phyloP scores from a whole-genome alignment of 768 basidiomycete genomes.

The Rhizopogon sp. region DNA sequence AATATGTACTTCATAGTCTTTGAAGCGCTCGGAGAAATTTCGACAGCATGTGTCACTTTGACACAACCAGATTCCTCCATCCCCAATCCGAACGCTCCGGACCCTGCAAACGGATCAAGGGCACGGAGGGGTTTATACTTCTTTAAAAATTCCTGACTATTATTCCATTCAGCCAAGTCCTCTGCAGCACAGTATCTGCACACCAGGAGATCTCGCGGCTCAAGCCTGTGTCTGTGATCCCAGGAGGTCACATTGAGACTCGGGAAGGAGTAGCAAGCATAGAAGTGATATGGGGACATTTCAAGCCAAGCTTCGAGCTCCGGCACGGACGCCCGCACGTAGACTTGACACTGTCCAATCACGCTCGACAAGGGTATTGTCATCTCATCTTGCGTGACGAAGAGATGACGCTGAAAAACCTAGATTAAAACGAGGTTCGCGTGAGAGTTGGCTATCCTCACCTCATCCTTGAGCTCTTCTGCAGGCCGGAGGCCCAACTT shows the following conservation, averaged over 20 bases:
- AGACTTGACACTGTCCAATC: conserved; percentile 44
- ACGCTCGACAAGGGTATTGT: conserved; percentile 32
- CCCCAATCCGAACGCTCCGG: conserved; percentile 59
- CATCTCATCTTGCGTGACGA: conserved; percentile 45
- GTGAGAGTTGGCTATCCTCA: conserved; percentile 17
- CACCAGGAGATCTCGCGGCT: conserved; percentile 32
- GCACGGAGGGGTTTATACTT: conserved; percentile 22
- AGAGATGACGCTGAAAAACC: conserved; percentile 51
- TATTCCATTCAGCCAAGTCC: conserved; percentile 25
- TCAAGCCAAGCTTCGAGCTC: conserved; percentile 43
- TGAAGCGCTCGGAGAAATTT: conserved; percentile 74
- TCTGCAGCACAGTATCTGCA: conserved; percentile 40
- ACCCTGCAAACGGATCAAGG: conserved; percentile 41
- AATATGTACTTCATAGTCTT: conserved; percentile 51
- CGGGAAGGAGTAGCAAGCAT: conserved; percentile 46
- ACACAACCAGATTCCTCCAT: conserved; percentile 52
- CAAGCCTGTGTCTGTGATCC: conserved; percentile 29
- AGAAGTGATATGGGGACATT: conserved; percentile 55
- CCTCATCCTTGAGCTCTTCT: conserved; percentile 51
- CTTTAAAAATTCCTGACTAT: conserved; percentile 27
- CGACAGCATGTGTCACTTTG: conserved; percentile 60
- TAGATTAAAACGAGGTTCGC: background rate
- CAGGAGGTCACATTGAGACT: conserved; percentile 34
- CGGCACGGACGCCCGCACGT: conserved; percentile 28
- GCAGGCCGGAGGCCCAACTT: conserved; percentile 32